Percentiles rank a stretch among this genome's conserved stretches.
These are phyloP conservation scores for Cladosporium sp. DNA, from an alignment of 2,329 filamentous ascomycete genomes.

Conservation along the genomic window DNA sequence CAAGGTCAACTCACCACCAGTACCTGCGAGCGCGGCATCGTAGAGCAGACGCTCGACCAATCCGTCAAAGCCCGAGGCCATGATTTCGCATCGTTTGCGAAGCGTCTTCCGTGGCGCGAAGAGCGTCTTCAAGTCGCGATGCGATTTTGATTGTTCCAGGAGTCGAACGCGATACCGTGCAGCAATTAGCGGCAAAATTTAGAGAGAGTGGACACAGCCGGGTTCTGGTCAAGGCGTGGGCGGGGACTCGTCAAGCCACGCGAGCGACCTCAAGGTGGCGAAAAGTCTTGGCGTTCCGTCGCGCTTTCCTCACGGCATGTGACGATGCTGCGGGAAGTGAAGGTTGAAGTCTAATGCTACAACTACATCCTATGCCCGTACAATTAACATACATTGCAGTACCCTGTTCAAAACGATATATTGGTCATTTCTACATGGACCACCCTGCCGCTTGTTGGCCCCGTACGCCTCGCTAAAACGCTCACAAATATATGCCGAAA, in stretches of 20 bases:
- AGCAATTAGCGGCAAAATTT: slow-evolving; percentile 4
- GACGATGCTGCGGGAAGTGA: not conserved
- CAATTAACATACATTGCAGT: too few species aligned
- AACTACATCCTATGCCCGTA: not conserved
- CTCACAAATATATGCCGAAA: not conserved
- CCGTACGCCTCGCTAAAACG: slow-evolving; percentile 18
- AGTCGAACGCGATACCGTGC: slow-evolving; percentile 5
- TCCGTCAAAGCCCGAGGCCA: slow-evolving; percentile 45
- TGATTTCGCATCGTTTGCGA: slow-evolving; percentile 5
- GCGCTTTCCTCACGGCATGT: not conserved
- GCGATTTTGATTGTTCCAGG: not conserved
- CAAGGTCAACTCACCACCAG: slow-evolving; percentile 47
- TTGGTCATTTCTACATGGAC: not conserved
- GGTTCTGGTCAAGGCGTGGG: not conserved
- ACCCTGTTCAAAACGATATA: not conserved
- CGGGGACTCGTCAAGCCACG: not conserved
- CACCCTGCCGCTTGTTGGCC: not conserved
- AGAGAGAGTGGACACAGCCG: not conserved
- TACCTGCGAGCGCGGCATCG: slow-evolving; percentile 56
- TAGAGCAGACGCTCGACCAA: slow-evolving; percentile 56
- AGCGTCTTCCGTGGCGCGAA: not conserved
- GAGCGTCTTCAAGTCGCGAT: not conserved
- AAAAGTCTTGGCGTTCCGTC: not conserved
- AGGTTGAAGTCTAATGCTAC: not conserved
- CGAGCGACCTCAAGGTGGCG: too few species aligned